Evolutionary conservation across 805 yeast species (phyloP).

Genomic region (Dipodascus albidus): DNA sequence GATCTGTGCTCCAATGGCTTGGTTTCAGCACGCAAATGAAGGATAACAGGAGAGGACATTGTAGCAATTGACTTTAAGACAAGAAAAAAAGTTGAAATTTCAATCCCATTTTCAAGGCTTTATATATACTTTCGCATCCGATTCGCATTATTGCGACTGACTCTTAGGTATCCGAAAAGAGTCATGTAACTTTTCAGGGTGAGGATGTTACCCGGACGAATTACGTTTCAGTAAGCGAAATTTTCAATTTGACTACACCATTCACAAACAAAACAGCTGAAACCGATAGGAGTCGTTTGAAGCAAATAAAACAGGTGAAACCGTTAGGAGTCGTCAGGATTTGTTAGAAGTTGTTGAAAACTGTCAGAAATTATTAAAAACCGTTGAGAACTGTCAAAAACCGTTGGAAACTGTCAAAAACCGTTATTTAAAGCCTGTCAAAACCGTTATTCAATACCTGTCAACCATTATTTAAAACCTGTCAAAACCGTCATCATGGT

Average conservation of each 20-base stretch:
- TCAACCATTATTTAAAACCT: too few species aligned
- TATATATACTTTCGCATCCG: background rate
- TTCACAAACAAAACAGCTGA: background rate
- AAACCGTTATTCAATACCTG: too few species aligned
- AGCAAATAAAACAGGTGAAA: background rate
- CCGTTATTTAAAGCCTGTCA: too few species aligned
- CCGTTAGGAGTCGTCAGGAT: too few species aligned
- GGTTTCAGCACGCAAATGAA: constrained; percentile 93
- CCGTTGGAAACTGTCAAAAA: too few species aligned
- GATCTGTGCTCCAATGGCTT: constrained; percentile 97
- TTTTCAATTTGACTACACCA: background rate
- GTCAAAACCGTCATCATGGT: too few species aligned
- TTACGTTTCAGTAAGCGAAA: background rate
- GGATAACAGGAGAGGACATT: constrained; percentile 32
- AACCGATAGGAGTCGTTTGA: background rate
- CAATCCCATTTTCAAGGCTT: too few species aligned
- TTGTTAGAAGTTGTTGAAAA: too few species aligned
- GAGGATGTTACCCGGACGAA: background rate
- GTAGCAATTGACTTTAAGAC: background rate
- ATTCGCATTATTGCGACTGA: background rate
- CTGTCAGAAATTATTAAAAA: too few species aligned
- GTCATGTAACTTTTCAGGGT: background rate
- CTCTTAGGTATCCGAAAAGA: background rate
- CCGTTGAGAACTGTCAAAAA: too few species aligned
- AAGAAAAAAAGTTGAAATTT: too few species aligned